Conservation (phyloP, 2,329 filamentous ascomycete species). For the Fusarium bactridioides region DNA sequence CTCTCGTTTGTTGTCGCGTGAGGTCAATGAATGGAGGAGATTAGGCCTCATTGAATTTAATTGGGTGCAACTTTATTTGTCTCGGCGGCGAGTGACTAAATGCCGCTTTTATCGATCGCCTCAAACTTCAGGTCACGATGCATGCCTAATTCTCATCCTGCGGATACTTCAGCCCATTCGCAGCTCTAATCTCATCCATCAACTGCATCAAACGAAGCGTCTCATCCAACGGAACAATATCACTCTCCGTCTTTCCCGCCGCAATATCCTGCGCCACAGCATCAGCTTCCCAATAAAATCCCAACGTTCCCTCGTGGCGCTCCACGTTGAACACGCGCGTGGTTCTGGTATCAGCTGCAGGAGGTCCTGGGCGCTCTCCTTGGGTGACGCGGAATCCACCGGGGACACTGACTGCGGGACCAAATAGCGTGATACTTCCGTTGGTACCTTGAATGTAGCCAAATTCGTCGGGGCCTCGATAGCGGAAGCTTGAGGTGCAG, state of each 20-base stretch:
- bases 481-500: conserved; percentile 16
- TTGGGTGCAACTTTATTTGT: background rate
- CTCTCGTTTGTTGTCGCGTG: background rate
- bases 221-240: conserved; percentile 54
- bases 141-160: conserved; percentile 4
- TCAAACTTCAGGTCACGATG: too few relatives aligned
- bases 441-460: conserved; percentile 8
- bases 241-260: conserved; percentile 48
- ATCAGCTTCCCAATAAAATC: conserved; percentile 24
- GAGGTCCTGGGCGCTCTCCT: background rate
- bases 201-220: conserved; percentile 55
- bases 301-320: conserved; percentile 5
- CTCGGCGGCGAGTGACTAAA: background rate
- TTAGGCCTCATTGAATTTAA: background rate
- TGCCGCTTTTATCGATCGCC: background rate
- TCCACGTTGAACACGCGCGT: conserved; percentile 11
- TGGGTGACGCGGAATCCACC: conserved; percentile 6
- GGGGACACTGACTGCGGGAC: conserved; percentile 10
- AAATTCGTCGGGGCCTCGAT: conserved; percentile 1
- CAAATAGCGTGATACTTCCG: conserved; percentile 7
- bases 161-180: conserved; percentile 5
- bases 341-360: background rate
- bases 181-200: conserved; percentile 55
- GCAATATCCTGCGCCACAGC: conserved; percentile 15
- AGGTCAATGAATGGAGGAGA: background rate